Evolutionary conservation across 2,329 filamentous ascomycete genomes (phyloP), one percentile per base, ranked within the genome.

Genomic region (Ambrosiella cleistominuta): DNA sequence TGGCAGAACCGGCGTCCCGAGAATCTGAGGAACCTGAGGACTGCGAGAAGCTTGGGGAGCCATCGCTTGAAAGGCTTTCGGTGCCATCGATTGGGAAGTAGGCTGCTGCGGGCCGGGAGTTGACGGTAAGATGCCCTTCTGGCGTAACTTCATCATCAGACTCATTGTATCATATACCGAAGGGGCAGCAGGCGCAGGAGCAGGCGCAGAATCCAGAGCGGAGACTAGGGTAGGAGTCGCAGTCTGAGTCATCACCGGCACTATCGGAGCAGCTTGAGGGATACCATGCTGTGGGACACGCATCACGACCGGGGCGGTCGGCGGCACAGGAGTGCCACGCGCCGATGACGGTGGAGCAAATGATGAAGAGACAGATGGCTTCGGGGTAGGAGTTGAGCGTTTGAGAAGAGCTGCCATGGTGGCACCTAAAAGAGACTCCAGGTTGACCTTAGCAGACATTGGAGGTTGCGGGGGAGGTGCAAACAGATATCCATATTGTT

Each of bases 91-190:
- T 37, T 11, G 9, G 1, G 50, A 17, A 6, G 50, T 37, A 15
- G 2, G 27, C 27, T 13, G 9, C 17, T n/a, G 47, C 19, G 15
- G 7, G 7, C 6, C 15, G 36, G 27, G n/a, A 1, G n/a, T 15
- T 13, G 72, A 67, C 37, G 76, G 70, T 37, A 90, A 71, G 60
- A 89, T 74, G 17, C 86, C 86, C 7, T 83, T 82, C 61, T 80
- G 78, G 60, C 83, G 77, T 59, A 90, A 72, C 66, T 81, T 80
- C 15, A 82, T 81, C 62, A 90, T 71, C 27, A 90, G 69, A 27
- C 81, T 76, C 66, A 78, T 72, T 15, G 83, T 78, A 54, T 75
- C 71, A 56, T 71, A 63, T 15, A 72, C 65, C 39, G 68, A 63
- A 17, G 70, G 65, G 60, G 65, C 64, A 65, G 74, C 13, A 7